phyloP scores from a whole-genome alignment of 1,284 basidiomycete genomes.

The Trichosporon faecale region DNA sequence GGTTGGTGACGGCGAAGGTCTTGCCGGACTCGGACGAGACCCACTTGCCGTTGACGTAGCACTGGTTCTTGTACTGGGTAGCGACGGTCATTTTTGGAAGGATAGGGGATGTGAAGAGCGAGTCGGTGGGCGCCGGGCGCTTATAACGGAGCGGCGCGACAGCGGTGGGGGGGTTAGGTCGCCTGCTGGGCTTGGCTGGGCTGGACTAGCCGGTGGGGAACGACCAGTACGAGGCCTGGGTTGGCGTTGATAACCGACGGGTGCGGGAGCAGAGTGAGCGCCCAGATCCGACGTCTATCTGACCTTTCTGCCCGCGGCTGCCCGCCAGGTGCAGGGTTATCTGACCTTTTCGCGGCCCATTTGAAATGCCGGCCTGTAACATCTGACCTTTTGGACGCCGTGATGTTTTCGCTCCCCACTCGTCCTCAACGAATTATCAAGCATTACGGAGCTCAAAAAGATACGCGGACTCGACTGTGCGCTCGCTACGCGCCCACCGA shows the following conservation, averaged over 20 bases:
- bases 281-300: conserved; percentile 4
- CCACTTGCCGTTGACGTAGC: conserved; percentile 77
- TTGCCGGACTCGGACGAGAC: conserved; percentile 65
- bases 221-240: neutral
- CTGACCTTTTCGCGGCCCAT: neutral
- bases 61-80: conserved; percentile 51
- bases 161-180: neutral
- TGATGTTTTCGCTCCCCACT: neutral
- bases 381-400: neutral
- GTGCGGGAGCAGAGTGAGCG: neutral
- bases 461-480: neutral
- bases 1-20: conserved; percentile 71
- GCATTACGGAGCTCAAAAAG: neutral
- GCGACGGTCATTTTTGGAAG: conserved; percentile 19
- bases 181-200: neutral
- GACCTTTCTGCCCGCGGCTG: neutral
- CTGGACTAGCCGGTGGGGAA: neutral
- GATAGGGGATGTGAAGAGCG: neutral
- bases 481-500: neutral
- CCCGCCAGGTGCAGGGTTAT: neutral
- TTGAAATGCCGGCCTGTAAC: neutral
- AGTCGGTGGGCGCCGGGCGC: neutral
- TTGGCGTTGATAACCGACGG: conserved; percentile 17
- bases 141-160: neutral
- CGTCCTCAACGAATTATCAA: neutral